Evolutionary conservation across 441 rosid species (phyloP).

Genomic region (Euphorbia corollata): DNA sequence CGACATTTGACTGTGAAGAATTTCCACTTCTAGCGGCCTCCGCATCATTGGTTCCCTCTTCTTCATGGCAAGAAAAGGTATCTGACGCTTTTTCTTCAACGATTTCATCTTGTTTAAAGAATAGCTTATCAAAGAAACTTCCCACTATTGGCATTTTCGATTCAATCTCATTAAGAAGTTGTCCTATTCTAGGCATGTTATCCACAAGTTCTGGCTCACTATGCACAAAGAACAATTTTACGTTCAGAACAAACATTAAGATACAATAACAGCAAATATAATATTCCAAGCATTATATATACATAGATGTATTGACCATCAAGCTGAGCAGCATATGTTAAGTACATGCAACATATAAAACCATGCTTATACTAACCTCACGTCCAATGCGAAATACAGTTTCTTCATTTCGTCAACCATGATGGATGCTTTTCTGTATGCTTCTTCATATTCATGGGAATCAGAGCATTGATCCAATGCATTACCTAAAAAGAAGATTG

Average conservation of each 20-base stretch:
- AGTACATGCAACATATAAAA: not conserved
- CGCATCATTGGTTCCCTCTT: not conserved
- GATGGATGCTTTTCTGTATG: slow-evolving; percentile 8
- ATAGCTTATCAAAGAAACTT: slow-evolving; percentile 17
- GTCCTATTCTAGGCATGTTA: not conserved
- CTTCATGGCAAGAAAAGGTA: not conserved
- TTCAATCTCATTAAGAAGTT: slow-evolving; percentile 17
- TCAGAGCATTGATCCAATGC: slow-evolving; percentile 9
- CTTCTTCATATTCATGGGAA: not conserved
- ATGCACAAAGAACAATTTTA: not conserved
- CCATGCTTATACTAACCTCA: slow-evolving; percentile 23
- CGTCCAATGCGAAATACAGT: slow-evolving; percentile 17
- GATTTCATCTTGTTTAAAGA: not conserved
- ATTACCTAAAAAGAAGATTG: slow-evolving; percentile 8
- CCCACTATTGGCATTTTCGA: slow-evolving; percentile 19
- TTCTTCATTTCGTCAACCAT: slow-evolving; percentile 24
- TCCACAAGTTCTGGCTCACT: not conserved
- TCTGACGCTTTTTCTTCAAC: not conserved
- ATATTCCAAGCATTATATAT: not conserved
- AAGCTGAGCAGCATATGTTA: not conserved
- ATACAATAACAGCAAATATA: not conserved
- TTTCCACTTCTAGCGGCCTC: not conserved
- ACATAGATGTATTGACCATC: not conserved
- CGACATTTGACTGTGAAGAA: slow-evolving; percentile 2
- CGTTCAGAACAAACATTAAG: not conserved